Evolutionary conservation across 2,329 filamentous ascomycete species (phyloP), one percentile per base, ranked within the genome.

Genomic region (Colletotrichum gloeosporioides): DNA sequence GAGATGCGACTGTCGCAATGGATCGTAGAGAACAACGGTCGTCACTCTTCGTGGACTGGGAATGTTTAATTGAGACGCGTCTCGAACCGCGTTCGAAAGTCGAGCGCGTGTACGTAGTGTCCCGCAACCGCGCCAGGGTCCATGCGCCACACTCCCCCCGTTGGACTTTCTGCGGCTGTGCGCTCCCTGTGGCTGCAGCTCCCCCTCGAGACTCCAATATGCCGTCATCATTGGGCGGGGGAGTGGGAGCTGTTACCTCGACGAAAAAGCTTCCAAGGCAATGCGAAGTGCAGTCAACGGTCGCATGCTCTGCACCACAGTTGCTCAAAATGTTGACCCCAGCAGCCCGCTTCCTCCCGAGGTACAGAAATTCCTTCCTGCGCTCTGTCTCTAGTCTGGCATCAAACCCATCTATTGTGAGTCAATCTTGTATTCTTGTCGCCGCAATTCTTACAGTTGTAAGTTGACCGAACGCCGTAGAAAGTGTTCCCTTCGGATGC

Each of bases 401-500:
- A 9, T 87, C 85, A 55, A 92, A 92, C 75, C 84, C 88, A 8
- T 83, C 88, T 75, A 92, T 92, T 80, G 90, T 92, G 79, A 83
- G 89, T 85, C 10, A 31, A 53, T 13, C n/a, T 22, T 22, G 39
- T 49, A 6, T 27, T 31, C n/a, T n/a, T 6, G 13, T 27, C 34
- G 27, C 12, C 55, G 15, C 29, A 25, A 53, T 16, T 27, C 29
- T 32, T 8, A 7, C 36, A 32, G 31, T 34, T 31, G 70, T 63
- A 75, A 78, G 32, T 79, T 80, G 44, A 78, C 64, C 29, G 18
- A 27, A 31, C 10, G 36, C 49, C 32, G 13, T 57, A 93, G 92
- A 92, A 92, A 88, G 88, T 90, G 71, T 91, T 92, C 79, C 88
- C 88, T 31, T 85, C 89, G 76, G 85, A 87, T 3, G 80, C 85